Conservation (phyloP, 140 eudicot genomes). For the Ambrosia hybrid region DNA sequence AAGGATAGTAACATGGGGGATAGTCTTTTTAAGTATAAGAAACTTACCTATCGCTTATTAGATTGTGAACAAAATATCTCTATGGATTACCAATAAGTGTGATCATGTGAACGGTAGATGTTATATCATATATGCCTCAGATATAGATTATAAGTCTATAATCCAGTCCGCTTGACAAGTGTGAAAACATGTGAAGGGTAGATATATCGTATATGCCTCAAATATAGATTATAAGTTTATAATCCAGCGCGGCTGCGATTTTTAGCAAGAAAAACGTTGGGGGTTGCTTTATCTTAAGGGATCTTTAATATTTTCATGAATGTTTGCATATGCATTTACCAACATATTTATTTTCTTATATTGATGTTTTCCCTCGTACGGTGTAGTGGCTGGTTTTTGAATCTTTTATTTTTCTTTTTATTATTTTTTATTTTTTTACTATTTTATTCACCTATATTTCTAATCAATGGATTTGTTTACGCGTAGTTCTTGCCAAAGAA, state of each 20-base stretch:
- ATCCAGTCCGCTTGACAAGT: too few relatives aligned
- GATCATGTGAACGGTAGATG: too few relatives aligned
- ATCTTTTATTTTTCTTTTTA: too few relatives aligned
- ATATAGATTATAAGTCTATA: too few relatives aligned
- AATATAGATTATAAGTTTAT: too few relatives aligned
- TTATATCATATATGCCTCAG: too few relatives aligned
- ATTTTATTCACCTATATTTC: too few relatives aligned
- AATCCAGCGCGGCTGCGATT: too few relatives aligned
- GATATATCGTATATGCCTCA: too few relatives aligned
- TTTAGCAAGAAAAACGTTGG: neutral
- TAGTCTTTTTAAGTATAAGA: neutral
- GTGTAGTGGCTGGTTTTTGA: neutral
- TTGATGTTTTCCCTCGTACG: neutral
- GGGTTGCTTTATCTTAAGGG: neutral
- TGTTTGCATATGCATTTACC: neutral
- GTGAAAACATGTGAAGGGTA: too few relatives aligned
- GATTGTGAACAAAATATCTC: neutral
- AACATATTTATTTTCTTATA: neutral
- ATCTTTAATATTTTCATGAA: neutral
- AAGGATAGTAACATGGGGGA: neutral
- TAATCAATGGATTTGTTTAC: too few relatives aligned
- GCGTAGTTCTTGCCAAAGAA: conserved; percentile 37
- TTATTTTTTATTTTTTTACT: too few relatives aligned
- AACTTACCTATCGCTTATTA: neutral
- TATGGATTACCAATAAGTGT: neutral